These are phyloP conservation scores for Cutaneotrichosporon sp. DNA, from an alignment of 1,284 basidiomycete species.

Conservation along the genomic window DNA sequence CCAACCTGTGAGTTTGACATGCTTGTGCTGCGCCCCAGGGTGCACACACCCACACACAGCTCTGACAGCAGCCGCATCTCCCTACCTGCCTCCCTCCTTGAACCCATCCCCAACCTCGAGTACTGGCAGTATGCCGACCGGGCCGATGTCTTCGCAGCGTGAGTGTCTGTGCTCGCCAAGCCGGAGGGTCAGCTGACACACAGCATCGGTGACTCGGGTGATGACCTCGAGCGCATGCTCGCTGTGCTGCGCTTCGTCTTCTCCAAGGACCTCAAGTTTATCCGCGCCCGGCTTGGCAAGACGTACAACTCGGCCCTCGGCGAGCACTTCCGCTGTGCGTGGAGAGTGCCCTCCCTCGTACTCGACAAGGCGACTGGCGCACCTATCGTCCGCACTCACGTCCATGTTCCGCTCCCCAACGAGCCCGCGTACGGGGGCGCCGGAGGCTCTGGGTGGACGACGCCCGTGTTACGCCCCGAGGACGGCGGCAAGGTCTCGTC, in stretches of 20 bases:
- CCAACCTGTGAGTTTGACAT: slow-evolving; percentile 67
- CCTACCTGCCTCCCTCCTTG: slow-evolving; percentile 81
- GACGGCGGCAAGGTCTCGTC: slow-evolving; percentile 41
- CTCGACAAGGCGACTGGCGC: slow-evolving; percentile 50
- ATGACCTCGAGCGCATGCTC: slow-evolving; percentile 90
- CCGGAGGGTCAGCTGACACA: slow-evolving; percentile 47
- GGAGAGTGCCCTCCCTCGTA: slow-evolving; percentile 51
- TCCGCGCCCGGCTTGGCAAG: slow-evolving; percentile 88
- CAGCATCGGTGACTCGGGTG: slow-evolving; percentile 80
- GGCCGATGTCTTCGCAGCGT: slow-evolving; percentile 90
- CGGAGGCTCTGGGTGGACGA: slow-evolving; percentile 49
- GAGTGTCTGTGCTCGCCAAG: slow-evolving; percentile 40
- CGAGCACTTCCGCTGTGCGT: slow-evolving; percentile 88
- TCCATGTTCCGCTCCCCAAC: slow-evolving; percentile 50
- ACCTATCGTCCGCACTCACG: slow-evolving; percentile 53
- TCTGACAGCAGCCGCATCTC: slow-evolving; percentile 59
- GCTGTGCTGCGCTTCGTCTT: slow-evolving; percentile 85
- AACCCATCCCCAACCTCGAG: slow-evolving; percentile 90
- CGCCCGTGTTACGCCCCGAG: slow-evolving; percentile 44
- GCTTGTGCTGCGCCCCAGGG: slow-evolving; percentile 20
- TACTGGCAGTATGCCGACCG: slow-evolving; percentile 95
- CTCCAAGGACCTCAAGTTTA: slow-evolving; percentile 93
- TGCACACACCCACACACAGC: neutral
- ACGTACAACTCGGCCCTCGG: slow-evolving; percentile 94
- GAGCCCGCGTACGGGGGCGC: slow-evolving; percentile 50